These are phyloP conservation scores for Cyberlindnera xishuangbannaensis DNA, from an alignment of 805 yeast genomes.

Conservation along the genomic window DNA sequence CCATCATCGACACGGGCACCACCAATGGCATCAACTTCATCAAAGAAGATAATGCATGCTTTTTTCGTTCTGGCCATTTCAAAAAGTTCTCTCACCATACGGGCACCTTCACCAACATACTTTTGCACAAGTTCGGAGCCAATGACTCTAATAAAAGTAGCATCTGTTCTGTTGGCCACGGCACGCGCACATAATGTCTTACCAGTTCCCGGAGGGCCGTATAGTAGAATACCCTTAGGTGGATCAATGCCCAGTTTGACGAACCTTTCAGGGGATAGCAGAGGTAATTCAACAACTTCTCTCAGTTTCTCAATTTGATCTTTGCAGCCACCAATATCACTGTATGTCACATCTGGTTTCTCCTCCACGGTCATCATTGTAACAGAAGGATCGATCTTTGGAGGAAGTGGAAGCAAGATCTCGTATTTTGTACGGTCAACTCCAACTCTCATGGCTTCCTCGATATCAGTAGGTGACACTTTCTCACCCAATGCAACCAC, in stretches of 20 bases:
- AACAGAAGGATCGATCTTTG: constrained; percentile 94
- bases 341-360: constrained; percentile 97
- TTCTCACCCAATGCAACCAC: constrained; percentile 96
- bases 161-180: constrained; percentile 98
- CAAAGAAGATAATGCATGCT: constrained; percentile 96
- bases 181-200: constrained; percentile 98
- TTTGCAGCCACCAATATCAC: constrained; percentile 98
- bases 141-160: constrained; percentile 95
- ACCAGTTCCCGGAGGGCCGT: constrained; percentile 99
- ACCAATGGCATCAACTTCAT: constrained; percentile 98
- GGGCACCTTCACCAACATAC: constrained; percentile 99
- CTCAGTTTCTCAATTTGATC: constrained; percentile 95
- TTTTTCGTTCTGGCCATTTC: constrained; percentile 99
- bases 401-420: constrained; percentile 95
- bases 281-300: constrained; percentile 93
- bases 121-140: constrained; percentile 98
- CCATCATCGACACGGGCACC: constrained; percentile 99
- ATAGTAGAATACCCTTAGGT: constrained; percentile 92
- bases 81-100: constrained; percentile 97
- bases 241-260: constrained; percentile 98
- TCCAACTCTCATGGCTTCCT: constrained; percentile 99
- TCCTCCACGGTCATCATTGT: constrained; percentile 99
- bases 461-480: constrained; percentile 97
- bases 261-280: constrained; percentile 92
- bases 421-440: constrained; percentile 96